Conservation (phyloP, 2,329 filamentous ascomycete genomes). For the Trichoderma lentiforme region DNA sequence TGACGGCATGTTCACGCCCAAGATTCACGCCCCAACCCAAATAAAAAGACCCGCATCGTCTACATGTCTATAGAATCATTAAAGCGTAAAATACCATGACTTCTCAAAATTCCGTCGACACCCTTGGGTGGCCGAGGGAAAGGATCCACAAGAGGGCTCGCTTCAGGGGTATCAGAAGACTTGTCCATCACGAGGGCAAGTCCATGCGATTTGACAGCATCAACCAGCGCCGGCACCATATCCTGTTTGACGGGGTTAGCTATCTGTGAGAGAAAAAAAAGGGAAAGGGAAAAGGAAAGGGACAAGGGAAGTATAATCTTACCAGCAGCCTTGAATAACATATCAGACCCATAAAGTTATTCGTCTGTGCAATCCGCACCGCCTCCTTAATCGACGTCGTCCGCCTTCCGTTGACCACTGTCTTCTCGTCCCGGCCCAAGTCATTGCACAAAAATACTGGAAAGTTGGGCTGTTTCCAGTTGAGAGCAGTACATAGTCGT, state of each 20-base stretch:
- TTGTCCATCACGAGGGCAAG: slow-evolving; percentile 89
- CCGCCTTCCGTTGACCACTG: slow-evolving; percentile 60
- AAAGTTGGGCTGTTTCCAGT: slow-evolving; percentile 99
- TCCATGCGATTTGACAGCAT: slow-evolving; percentile 91
- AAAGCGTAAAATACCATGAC: slow-evolving; percentile 85
- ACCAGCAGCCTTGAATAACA: slow-evolving; percentile 85
- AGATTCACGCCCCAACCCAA: neutral
- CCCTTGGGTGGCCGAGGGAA: slow-evolving; percentile 69
- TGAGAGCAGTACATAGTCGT: slow-evolving; percentile 85
- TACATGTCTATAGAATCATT: slow-evolving; percentile 82
- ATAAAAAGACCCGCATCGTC: neutral
- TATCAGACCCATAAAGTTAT: slow-evolving; percentile 97
- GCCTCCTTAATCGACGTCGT: slow-evolving; percentile 91
- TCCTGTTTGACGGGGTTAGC: slow-evolving; percentile 52
- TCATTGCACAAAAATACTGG: slow-evolving; percentile 95
- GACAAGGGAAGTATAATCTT: slow-evolving; percentile 32
- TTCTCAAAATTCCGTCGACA: slow-evolving; percentile 81
- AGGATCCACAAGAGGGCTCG: slow-evolving; percentile 43
- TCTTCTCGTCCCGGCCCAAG: slow-evolving; percentile 61
- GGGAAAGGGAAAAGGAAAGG: too few species aligned
- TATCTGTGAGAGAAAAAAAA: neutral
- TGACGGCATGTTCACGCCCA: neutral
- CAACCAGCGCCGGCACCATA: slow-evolving; percentile 86
- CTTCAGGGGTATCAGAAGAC: slow-evolving; percentile 54
- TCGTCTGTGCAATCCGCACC: slow-evolving; percentile 86